Evolutionary conservation across 2,329 filamentous ascomycete species (phyloP).

Genomic region (Penicillium oxalicum): DNA sequence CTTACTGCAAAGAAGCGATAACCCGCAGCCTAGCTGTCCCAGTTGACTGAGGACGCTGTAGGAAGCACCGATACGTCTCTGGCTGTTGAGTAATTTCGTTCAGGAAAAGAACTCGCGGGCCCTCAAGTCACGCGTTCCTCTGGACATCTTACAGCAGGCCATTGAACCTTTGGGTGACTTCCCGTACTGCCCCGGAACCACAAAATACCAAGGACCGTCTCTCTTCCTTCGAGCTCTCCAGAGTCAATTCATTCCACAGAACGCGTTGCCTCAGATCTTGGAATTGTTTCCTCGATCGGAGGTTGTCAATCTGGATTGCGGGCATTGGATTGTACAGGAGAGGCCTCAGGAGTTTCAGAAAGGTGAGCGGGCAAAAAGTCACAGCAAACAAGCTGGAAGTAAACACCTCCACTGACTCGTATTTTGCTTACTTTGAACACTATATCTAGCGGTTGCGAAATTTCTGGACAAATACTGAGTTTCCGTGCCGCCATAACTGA

Average conservation of each 20-base stretch:
- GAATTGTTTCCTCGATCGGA: constrained; percentile 25
- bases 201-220: constrained; percentile 28
- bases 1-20: not conserved
- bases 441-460: not conserved
- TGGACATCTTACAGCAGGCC: constrained; percentile 4
- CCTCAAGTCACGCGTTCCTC: constrained; percentile 5
- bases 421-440: not conserved
- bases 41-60: not conserved
- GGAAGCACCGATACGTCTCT: constrained; percentile 7
- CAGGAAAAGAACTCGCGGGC: not conserved
- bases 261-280: constrained; percentile 28
- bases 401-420: too few species aligned
- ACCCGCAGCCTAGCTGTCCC: too few species aligned
- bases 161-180: constrained; percentile 8
- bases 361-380: not conserved
- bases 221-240: constrained; percentile 18
- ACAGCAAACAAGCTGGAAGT: too few species aligned
- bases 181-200: constrained; percentile 32
- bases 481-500: not conserved
- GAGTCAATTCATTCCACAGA: constrained; percentile 49
- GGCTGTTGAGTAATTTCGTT: constrained; percentile 11
- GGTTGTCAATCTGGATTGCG: constrained; percentile 26
- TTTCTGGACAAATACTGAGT: not conserved
- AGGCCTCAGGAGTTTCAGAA: constrained; percentile 24
- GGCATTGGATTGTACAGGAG: constrained; percentile 34